Conservation (phyloP, 495 filamentous ascomycete genomes). For the Neurospora sp. region DNA sequence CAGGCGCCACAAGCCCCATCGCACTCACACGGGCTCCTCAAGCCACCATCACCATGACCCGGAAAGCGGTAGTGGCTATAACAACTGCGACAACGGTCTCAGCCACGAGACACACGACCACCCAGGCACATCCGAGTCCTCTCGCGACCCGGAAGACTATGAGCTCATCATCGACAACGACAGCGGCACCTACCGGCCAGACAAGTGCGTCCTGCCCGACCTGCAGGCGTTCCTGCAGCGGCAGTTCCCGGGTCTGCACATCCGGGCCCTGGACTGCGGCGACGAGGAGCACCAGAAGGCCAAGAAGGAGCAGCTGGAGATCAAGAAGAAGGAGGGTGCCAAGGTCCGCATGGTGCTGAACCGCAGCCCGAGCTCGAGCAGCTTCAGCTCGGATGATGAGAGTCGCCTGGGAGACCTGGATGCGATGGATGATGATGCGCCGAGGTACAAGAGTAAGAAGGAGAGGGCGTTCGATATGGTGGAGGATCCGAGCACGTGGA, state of each 20-base stretch:
- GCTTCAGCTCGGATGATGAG: slow-evolving; percentile 65
- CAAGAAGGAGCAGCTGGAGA: slow-evolving; percentile 35
- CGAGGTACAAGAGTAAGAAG: slow-evolving; percentile 28
- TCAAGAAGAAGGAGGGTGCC: slow-evolving; percentile 52
- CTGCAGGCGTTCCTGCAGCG: slow-evolving; percentile 56
- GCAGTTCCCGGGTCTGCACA: slow-evolving; percentile 63
- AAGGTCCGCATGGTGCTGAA: slow-evolving; percentile 57
- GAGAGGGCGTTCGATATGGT: slow-evolving; percentile 35
- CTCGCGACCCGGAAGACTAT: slow-evolving; percentile 55
- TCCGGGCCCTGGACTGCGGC: slow-evolving; percentile 63
- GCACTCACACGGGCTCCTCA: background rate
- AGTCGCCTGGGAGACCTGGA: slow-evolving; percentile 55
- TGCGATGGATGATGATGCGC: slow-evolving; percentile 7
- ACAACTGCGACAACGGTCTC: slow-evolving; percentile 7
- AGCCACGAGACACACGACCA: slow-evolving; percentile 14
- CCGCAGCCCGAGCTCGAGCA: slow-evolving; percentile 39
- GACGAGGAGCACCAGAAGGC: slow-evolving; percentile 49
- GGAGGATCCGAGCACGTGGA: slow-evolving; percentile 25
- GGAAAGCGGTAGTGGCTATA: background rate
- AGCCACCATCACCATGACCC: background rate
- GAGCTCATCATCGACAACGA: slow-evolving; percentile 93
- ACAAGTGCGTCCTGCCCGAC: slow-evolving; percentile 57
- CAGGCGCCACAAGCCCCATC: slow-evolving; percentile 4
- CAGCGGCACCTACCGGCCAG: slow-evolving; percentile 84
- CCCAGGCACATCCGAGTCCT: slow-evolving; percentile 19